phyloP scores from a whole-genome alignment of 2,329 filamentous ascomycete species.

The Myriosclerotinia duriaeana region DNA sequence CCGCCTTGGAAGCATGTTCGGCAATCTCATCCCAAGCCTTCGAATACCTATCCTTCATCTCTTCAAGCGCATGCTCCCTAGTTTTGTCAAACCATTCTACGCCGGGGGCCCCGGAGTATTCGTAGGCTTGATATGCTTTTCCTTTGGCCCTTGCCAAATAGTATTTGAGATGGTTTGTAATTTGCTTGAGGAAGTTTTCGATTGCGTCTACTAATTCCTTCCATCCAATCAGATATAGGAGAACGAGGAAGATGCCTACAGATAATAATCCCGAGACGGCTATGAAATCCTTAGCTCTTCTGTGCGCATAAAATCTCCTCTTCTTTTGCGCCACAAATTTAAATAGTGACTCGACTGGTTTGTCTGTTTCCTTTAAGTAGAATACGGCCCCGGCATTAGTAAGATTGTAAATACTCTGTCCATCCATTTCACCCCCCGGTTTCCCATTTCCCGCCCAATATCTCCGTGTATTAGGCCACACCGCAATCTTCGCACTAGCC shows the following conservation, averaged over 20 bases:
- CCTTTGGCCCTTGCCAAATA: neutral
- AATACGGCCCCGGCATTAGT: conserved; percentile 27
- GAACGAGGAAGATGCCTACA: neutral
- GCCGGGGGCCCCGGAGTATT: neutral
- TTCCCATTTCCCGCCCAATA: conserved; percentile 30
- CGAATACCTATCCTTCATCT: too few relatives aligned
- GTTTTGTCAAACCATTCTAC: neutral
- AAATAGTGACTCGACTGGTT: neutral
- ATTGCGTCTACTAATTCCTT: neutral
- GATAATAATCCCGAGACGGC: neutral
- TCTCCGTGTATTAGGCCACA: conserved; percentile 31
- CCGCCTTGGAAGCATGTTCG: too few relatives aligned
- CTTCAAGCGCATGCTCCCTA: neutral
- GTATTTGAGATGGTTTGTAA: neutral
- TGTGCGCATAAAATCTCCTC: conserved; percentile 4
- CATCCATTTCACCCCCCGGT: conserved; percentile 24
- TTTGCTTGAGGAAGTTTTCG: neutral
- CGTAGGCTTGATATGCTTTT: neutral
- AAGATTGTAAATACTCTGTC: conserved; percentile 27
- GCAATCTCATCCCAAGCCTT: neutral
- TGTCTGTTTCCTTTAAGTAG: conserved; percentile 29
- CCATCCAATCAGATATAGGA: neutral
- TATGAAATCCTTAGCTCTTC: neutral
- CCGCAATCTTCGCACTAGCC: conserved; percentile 29
- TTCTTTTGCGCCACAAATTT: neutral